A percentile compares a stretch with the other conserved stretches of the same genome.
Conservation (phyloP, 1,139 yeast genomes). For the Pichia sp. region DNA sequence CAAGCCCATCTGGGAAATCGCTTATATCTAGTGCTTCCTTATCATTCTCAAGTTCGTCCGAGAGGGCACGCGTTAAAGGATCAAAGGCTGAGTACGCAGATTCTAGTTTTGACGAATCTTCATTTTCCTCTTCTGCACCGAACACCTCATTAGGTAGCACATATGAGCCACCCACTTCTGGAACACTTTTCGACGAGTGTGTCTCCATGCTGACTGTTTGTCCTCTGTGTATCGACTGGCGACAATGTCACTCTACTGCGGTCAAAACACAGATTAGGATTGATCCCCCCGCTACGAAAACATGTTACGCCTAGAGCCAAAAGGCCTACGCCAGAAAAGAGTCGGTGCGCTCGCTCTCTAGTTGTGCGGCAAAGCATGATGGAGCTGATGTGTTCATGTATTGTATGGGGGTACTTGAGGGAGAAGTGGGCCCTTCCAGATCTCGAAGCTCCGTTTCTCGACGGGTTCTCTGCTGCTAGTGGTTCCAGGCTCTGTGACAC, state of each 20-base stretch:
- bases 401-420: neutral
- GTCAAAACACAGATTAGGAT: neutral
- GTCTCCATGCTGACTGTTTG: conserved; percentile 1
- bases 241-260: no score
- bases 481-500: neutral
- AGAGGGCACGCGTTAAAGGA: conserved; percentile 8
- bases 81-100: conserved; percentile 4
- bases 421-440: neutral
- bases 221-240: neutral
- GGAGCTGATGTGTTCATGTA: neutral
- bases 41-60: conserved; percentile 3
- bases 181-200: neutral
- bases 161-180: neutral
- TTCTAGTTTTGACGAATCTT: neutral
- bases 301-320: neutral
- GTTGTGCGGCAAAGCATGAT: neutral
- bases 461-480: neutral
- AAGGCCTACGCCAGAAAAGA: neutral
- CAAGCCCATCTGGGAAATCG: neutral
- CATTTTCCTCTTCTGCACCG: conserved; percentile 1
- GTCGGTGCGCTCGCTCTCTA: neutral
- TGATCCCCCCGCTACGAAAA: neutral
- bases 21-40: neutral
- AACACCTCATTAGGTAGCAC: neutral
- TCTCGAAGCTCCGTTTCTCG: neutral